phyloP scores from a whole-genome alignment of 129 eudicot species.

The Deinandra increscens region DNA sequence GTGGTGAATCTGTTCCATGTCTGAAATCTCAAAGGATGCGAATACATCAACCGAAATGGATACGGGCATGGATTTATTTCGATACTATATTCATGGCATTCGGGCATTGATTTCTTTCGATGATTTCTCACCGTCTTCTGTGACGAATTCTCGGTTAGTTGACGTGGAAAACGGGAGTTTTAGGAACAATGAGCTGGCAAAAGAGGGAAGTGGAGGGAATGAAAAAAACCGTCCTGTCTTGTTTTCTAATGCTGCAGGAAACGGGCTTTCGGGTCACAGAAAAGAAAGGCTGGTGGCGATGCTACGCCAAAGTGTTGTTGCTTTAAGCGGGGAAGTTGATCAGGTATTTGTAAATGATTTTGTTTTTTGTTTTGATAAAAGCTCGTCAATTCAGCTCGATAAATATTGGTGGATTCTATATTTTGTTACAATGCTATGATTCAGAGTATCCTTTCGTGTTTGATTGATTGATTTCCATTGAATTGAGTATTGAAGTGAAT shows the following conservation, averaged over 20 bases:
- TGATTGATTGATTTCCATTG: no score
- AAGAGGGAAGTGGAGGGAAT: background rate
- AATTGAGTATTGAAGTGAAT: no score
- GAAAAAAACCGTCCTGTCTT: slow-evolving; percentile 23
- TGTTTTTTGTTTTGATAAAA: background rate
- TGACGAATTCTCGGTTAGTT: slow-evolving; percentile 24
- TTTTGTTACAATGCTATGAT: no score
- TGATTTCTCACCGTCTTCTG: slow-evolving; percentile 35
- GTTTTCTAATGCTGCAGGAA: slow-evolving; percentile 45
- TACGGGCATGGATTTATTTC: slow-evolving; percentile 65
- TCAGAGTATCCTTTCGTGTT: no score
- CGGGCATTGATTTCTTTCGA: slow-evolving; percentile 45
- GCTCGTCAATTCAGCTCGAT: background rate
- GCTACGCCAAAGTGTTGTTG: slow-evolving; percentile 49
- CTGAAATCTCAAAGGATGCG: slow-evolving; percentile 36
- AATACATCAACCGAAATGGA: slow-evolving; percentile 24
- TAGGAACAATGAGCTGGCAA: slow-evolving; percentile 16
- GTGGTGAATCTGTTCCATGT: slow-evolving; percentile 27
- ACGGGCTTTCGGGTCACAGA: slow-evolving; percentile 38
- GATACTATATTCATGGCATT: slow-evolving; percentile 48
- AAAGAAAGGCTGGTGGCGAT: slow-evolving; percentile 53
- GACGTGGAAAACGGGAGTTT: slow-evolving; percentile 15
- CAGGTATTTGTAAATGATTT: slow-evolving; percentile 46
- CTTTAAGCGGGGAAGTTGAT: slow-evolving; percentile 63
- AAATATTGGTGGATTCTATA: no score